Base-by-base conservation (phyloP, 116 monocot genomes). In the Cymodocea nodosa region DNA sequence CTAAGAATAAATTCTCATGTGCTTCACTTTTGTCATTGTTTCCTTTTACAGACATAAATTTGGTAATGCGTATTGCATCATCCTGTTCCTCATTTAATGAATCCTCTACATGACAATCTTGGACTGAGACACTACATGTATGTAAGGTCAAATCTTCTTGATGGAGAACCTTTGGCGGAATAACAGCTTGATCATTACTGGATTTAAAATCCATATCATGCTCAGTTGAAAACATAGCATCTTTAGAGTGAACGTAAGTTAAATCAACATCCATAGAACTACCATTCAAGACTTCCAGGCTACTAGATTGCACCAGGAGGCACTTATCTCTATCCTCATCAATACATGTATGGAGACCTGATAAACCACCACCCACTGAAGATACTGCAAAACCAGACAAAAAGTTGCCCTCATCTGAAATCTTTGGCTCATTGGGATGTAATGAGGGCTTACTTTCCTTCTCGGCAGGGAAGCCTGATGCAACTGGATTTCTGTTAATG, bases 91-190 rank as follows among this genome's bases (percentile, higher is more conserved):
- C 16, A 18, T 17, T 18, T 16, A 12, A 1, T 15, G 9, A 5
- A 54, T 11, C 23, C 40, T 68, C 56, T 40, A 61, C 14, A 65
- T 10, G 22, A 15, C 30, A 65, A 39, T 68, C 58, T 36, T 67
- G 61, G 11, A 18, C 8, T 60, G n/a, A 52, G 15, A 20, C 13
- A 50, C 24, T 35, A 61, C 8, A 50, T 44, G 50, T 16, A 51
- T 18, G 18, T 7, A 23, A 22, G 55, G 5, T 19, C 22, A 54
- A 59, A 24, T 62, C 54, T 52, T 62, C 35, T 18, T 23, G 36
- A 15, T 49, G 35, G 57, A 60, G 35, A 50, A 50, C 39, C 14
- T 19, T 35, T 35, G 30, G 22, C 35, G 23, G 44, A 20, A 35
- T 4, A 12, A 59, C 51, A 66, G 18, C 18, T 35, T 66, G 40